Conservation (phyloP, 1,139 yeast genomes). For the Neolecta irregularis region DNA sequence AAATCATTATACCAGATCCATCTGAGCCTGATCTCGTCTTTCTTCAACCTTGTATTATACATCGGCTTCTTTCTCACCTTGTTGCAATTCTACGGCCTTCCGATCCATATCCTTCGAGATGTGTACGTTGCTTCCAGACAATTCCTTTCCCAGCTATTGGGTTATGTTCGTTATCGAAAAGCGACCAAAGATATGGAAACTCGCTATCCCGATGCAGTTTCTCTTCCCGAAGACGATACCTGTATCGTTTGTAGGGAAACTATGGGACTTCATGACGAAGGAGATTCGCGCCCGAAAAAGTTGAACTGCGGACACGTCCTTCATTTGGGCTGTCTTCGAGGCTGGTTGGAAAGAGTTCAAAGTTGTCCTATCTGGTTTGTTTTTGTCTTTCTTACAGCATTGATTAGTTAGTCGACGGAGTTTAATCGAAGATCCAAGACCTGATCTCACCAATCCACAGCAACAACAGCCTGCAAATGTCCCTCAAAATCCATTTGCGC, state of each 20-base stretch:
- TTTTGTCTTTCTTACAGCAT: constrained; percentile 35
- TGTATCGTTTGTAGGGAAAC: constrained; percentile 82
- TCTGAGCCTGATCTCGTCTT: too few relatives aligned
- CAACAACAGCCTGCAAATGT: too few relatives aligned
- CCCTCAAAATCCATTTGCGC: too few relatives aligned
- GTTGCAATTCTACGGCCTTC: constrained; percentile 37
- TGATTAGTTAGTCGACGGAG: too few relatives aligned
- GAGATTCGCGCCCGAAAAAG: constrained; percentile 41
- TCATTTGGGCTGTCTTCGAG: constrained; percentile 78
- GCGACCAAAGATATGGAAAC: constrained; percentile 53
- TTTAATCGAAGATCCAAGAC: too few relatives aligned
- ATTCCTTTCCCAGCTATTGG: constrained; percentile 36
- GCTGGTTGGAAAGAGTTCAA: constrained; percentile 86
- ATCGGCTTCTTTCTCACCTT: constrained; percentile 37
- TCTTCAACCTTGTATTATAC: constrained; percentile 30
- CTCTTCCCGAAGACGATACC: constrained; percentile 43
- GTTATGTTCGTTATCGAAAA: constrained; percentile 39
- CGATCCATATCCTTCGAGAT: constrained; percentile 54
- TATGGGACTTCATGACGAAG: constrained; percentile 34
- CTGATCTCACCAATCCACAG: too few relatives aligned
- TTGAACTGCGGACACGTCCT: constrained; percentile 74
- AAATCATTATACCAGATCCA: too few relatives aligned
- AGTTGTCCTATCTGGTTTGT: constrained; percentile 45
- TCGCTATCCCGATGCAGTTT: constrained; percentile 39
- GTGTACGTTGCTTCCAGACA: constrained; percentile 40